Percentiles rank a stretch among this genome's conserved stretches.
phyloP scores from a whole-genome alignment of 805 yeast genomes.

The Ogataea saltuana region DNA sequence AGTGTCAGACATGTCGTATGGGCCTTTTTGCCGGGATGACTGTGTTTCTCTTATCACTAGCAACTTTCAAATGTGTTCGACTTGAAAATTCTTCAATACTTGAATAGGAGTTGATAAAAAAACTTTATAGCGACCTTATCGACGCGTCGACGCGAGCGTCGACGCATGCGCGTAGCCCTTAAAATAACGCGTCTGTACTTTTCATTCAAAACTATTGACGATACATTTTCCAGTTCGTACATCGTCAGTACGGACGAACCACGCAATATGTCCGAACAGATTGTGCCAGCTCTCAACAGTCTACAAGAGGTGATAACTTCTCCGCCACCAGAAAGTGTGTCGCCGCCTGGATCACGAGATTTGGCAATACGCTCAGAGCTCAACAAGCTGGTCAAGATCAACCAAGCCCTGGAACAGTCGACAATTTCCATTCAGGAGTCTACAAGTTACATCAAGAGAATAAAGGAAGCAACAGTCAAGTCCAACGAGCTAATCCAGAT shows the following conservation, averaged over 20 bases:
- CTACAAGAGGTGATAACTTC: conserved; percentile 16
- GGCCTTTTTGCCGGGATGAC: neutral
- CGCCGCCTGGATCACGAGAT: conserved; percentile 11
- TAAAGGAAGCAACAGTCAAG: conserved; percentile 21
- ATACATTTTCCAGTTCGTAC: neutral
- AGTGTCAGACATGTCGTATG: conserved; percentile 5
- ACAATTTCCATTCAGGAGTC: conserved; percentile 22
- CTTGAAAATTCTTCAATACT: no score
- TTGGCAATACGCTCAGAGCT: conserved; percentile 19
- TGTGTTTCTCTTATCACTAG: no score
- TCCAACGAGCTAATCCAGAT: conserved; percentile 46
- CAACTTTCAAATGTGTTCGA: no score
- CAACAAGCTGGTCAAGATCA: conserved; percentile 19
- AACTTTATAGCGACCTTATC: neutral
- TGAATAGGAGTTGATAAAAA: no score
- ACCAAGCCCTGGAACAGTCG: conserved; percentile 21
- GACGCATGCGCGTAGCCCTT: neutral
- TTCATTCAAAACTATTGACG: neutral
- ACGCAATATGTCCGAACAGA: conserved; percentile 18
- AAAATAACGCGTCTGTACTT: conserved; percentile 1
- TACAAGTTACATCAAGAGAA: conserved; percentile 17
- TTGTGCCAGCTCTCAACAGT: conserved; percentile 16
- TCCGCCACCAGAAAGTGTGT: conserved; percentile 3
- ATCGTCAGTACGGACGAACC: neutral
- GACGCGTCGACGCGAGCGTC: conserved; percentile 3